Evolutionary conservation across 257 asterid species (phyloP).

Genomic region (Phtheirospermum japonicum): DNA sequence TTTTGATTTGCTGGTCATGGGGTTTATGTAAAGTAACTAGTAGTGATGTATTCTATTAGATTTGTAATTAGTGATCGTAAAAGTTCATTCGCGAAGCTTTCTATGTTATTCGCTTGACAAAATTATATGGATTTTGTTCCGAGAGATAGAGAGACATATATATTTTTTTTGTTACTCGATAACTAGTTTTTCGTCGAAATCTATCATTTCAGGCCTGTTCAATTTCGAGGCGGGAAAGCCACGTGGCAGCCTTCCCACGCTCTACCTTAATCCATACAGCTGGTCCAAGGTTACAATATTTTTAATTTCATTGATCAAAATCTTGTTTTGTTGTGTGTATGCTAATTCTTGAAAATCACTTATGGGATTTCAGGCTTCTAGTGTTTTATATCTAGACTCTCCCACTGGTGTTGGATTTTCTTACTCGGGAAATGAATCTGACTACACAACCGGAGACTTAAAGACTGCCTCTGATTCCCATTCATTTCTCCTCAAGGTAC

Average conservation of each 20-base stretch:
- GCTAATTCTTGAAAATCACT: neutral
- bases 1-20: neutral
- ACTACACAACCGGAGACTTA: constrained; percentile 73
- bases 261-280: constrained; percentile 84
- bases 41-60: too few species aligned
- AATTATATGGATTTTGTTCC: too few species aligned
- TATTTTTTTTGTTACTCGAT: too few species aligned
- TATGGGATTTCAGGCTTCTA: constrained; percentile 58
- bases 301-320: constrained; percentile 2
- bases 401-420: constrained; percentile 96
- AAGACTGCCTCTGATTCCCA: constrained; percentile 85
- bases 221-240: constrained; percentile 68
- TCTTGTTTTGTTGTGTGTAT: neutral
- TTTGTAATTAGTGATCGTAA: too few species aligned
- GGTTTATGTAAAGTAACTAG: too few species aligned
- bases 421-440: constrained; percentile 61
- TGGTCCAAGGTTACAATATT: constrained; percentile 91
- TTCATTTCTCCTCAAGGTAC: constrained; percentile 80
- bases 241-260: constrained; percentile 55
- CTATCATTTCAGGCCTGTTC: constrained; percentile 69
- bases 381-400: constrained; percentile 74
- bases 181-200: neutral
- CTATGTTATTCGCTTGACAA: too few species aligned
- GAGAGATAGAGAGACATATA: too few species aligned
- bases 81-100: too few species aligned